Evolutionary conservation across 2,329 filamentous ascomycete species (phyloP), one percentile per base, ranked within the genome.

Genomic region (Moelleriella libera): DNA sequence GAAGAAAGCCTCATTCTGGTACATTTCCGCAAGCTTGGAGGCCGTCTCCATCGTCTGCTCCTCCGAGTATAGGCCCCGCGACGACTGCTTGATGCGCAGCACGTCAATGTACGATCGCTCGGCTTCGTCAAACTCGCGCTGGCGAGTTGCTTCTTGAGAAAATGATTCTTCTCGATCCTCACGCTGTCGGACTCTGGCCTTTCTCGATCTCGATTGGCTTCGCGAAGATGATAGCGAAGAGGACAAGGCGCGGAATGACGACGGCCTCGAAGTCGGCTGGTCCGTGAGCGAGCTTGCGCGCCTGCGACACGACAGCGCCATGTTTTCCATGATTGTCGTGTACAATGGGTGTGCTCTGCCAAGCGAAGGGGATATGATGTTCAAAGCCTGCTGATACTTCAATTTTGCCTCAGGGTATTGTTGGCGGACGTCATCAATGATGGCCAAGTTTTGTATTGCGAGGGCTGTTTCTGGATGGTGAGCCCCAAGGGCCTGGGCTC

Each of bases 11-110:
- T 59, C 58, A 14, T 52, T 54, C 45, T 60, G 56, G 41, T 58
- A 60, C 57, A 59, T 60, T 47, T 60, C 55, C 12, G 49, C 49
- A 45, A 60, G 42, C 48, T 59, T 55, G 4, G 53, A 54, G 6
- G 50, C 56, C 8, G 58, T 58, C 8, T 48, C 48, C 41, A 56
- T 8, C 12, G 59, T 43, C 21, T 55, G 48, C 14, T 53, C 51
- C 29, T 57, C 50, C 5, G 51, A 43, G 45, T 60, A 60, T 2
- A 59, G 21, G 11, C 54, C 51, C 12, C 49, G 45, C 29, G 57
- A 57, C 2, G 51, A 50, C 42, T 51, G 52, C 47, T 58, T 55
- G 14, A 55, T 52, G 9, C 30, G 32, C 2, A 60, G 41, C 5
- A 54, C 54, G 4, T 59, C 56, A n/a, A 56, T 52, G 46, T 59